phyloP scores from a whole-genome alignment of 306 rosid species.

The Casuarina equisetifolia region DNA sequence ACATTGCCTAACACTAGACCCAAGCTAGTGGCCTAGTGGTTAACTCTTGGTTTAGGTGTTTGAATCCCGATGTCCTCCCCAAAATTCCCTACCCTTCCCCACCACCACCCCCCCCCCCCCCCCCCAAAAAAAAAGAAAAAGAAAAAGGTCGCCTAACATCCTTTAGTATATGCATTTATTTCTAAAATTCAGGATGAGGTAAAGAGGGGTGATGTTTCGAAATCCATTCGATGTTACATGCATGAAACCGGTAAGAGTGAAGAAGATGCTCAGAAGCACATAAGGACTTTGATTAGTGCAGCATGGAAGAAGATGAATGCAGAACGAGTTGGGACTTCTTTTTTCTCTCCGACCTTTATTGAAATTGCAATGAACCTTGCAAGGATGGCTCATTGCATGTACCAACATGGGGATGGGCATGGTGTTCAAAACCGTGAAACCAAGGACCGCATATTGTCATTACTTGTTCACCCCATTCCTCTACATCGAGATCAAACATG shows the following conservation, averaged over 20 bases:
- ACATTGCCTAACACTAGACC: not conserved
- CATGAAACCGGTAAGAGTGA: slow-evolving; percentile 26
- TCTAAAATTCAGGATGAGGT: slow-evolving; percentile 14
- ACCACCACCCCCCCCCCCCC: too few species aligned
- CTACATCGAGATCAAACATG: not conserved
- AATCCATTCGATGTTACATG: slow-evolving; percentile 44
- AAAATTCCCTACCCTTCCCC: too few species aligned
- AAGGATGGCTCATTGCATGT: slow-evolving; percentile 24
- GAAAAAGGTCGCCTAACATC: not conserved
- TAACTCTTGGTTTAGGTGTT: too few species aligned
- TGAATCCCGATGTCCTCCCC: too few species aligned
- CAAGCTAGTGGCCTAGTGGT: too few species aligned
- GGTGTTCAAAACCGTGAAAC: not conserved
- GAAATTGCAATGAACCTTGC: not conserved
- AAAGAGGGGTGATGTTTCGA: slow-evolving; percentile 25
- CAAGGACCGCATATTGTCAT: not conserved
- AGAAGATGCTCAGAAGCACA: slow-evolving; percentile 17
- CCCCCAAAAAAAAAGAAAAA: too few species aligned
- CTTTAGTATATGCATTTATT: not conserved
- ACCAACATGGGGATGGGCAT: slow-evolving; percentile 15
- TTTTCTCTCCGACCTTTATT: slow-evolving; percentile 9
- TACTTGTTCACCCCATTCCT: slow-evolving; percentile 1
- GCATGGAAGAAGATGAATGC: slow-evolving; percentile 30
- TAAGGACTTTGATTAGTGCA: slow-evolving; percentile 12
- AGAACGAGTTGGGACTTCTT: not conserved